Conservation (phyloP, 2,329 filamentous ascomycete species). For the Trichoderma harzianum region DNA sequence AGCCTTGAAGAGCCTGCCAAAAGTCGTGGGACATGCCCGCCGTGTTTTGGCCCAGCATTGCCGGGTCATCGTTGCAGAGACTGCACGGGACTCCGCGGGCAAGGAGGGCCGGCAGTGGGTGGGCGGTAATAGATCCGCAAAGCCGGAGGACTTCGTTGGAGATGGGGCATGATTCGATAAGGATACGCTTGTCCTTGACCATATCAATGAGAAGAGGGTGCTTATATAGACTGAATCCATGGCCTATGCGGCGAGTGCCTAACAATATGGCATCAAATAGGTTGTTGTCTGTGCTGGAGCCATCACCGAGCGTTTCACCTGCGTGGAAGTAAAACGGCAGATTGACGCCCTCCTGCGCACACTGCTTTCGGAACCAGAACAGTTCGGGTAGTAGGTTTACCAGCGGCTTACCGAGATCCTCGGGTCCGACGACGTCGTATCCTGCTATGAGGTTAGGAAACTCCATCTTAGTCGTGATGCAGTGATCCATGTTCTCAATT, state of each 20-base stretch:
- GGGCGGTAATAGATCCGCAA: slow-evolving; percentile 70
- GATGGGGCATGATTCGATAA: slow-evolving; percentile 87
- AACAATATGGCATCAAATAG: slow-evolving; percentile 86
- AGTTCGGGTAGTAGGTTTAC: slow-evolving; percentile 76
- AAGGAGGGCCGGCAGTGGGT: slow-evolving; percentile 79
- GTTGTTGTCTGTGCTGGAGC: slow-evolving; percentile 72
- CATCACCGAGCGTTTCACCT: slow-evolving; percentile 77
- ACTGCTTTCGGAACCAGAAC: slow-evolving; percentile 91
- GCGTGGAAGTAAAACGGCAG: slow-evolving; percentile 97
- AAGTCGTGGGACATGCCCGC: slow-evolving; percentile 89
- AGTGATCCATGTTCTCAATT: slow-evolving; percentile 80
- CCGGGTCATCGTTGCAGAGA: slow-evolving; percentile 87
- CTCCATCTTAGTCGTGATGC: slow-evolving; percentile 74
- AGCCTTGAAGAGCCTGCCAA: slow-evolving; percentile 88
- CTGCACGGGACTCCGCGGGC: slow-evolving; percentile 80
- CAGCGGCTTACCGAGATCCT: slow-evolving; percentile 74
- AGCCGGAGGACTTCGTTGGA: slow-evolving; percentile 84
- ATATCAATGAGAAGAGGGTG: slow-evolving; percentile 87
- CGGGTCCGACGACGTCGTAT: slow-evolving; percentile 87
- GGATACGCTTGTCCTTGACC: slow-evolving; percentile 81
- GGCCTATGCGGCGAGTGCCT: slow-evolving; percentile 83
- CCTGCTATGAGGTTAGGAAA: slow-evolving; percentile 80
- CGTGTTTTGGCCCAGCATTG: slow-evolving; percentile 78
- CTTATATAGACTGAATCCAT: slow-evolving; percentile 84
- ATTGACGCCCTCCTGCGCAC: slow-evolving; percentile 70